A percentile compares a stretch with the other conserved stretches of the same genome.
phyloP scores from a whole-genome alignment of 106 monocot species.

The Platanthera guangdongensis region DNA sequence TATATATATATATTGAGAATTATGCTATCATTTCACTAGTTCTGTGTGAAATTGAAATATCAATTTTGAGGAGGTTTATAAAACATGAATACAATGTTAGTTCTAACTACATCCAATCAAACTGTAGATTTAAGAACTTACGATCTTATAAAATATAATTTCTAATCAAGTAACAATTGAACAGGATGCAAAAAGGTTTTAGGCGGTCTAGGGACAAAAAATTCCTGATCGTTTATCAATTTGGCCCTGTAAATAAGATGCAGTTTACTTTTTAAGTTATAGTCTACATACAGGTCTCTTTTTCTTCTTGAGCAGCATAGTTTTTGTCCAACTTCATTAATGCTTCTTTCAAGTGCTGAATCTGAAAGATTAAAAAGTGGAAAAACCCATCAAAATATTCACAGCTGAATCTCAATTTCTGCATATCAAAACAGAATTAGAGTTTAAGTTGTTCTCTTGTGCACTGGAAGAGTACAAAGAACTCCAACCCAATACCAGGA shows the following conservation, averaged over 20 bases:
- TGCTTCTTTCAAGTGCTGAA: conserved; percentile 44
- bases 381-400: neutral
- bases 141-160: too few relatives aligned
- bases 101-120: too few relatives aligned
- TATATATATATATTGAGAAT: too few relatives aligned
- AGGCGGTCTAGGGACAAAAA: neutral
- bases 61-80: too few relatives aligned
- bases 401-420: neutral
- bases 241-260: neutral
- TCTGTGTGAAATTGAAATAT: too few relatives aligned
- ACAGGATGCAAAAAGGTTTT: neutral
- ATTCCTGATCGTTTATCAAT: neutral
- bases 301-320: conserved; percentile 68
- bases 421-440: neutral
- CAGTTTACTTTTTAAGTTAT: neutral
- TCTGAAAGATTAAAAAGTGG: conserved; percentile 29
- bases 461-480: neutral
- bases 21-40: too few relatives aligned
- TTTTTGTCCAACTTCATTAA: conserved; percentile 64
- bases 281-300: conserved; percentile 51
- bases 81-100: too few relatives aligned
- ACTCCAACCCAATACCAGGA: neutral
- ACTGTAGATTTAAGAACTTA: too few relatives aligned
- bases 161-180: too few relatives aligned
- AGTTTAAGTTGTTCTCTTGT: neutral